Percentiles rank a stretch among this genome's conserved stretches.
phyloP scores from a whole-genome alignment of 1,284 basidiomycete species.

The Ceraceosorus guamensis region DNA sequence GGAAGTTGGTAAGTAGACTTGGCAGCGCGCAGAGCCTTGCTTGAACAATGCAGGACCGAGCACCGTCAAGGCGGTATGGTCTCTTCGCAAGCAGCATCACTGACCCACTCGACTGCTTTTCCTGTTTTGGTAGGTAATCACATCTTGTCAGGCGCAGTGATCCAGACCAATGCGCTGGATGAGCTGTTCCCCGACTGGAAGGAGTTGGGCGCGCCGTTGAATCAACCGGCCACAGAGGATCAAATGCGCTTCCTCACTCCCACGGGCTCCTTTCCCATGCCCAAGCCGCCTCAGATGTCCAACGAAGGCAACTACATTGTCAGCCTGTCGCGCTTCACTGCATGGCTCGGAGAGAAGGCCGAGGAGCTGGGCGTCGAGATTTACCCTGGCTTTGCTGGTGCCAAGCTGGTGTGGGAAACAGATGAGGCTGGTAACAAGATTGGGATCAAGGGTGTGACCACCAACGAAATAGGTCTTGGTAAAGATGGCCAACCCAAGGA shows the following conservation, averaged over 20 bases:
- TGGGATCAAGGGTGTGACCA: slow-evolving; percentile 72
- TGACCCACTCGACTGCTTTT: too few species aligned
- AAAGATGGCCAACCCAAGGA: slow-evolving; percentile 72
- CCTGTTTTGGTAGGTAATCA: slow-evolving; percentile 60
- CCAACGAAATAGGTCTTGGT: slow-evolving; percentile 91
- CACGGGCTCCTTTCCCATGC: slow-evolving; percentile 69
- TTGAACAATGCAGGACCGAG: too few species aligned
- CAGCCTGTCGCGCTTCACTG: slow-evolving; percentile 77
- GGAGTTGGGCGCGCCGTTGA: slow-evolving; percentile 59
- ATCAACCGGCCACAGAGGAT: slow-evolving; percentile 70
- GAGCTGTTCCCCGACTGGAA: slow-evolving; percentile 88
- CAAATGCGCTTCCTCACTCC: slow-evolving; percentile 81
- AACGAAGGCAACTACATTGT: slow-evolving; percentile 92
- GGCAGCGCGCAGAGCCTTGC: too few species aligned
- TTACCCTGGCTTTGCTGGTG: slow-evolving; percentile 92
- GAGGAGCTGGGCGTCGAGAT: slow-evolving; percentile 90
- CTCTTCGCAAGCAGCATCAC: too few species aligned
- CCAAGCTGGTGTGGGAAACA: slow-evolving; percentile 69
- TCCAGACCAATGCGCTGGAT: slow-evolving; percentile 83
- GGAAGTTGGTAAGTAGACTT: slow-evolving; percentile 59
- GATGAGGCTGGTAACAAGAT: slow-evolving; percentile 55
- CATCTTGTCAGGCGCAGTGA: slow-evolving; percentile 89
- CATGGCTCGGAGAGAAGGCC: slow-evolving; percentile 83
- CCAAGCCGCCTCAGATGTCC: slow-evolving; percentile 94
- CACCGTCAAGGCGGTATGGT: too few species aligned